Conservation (phyloP, 2,329 filamentous ascomycete genomes). For the Hymenoscyphus salicellus region DNA sequence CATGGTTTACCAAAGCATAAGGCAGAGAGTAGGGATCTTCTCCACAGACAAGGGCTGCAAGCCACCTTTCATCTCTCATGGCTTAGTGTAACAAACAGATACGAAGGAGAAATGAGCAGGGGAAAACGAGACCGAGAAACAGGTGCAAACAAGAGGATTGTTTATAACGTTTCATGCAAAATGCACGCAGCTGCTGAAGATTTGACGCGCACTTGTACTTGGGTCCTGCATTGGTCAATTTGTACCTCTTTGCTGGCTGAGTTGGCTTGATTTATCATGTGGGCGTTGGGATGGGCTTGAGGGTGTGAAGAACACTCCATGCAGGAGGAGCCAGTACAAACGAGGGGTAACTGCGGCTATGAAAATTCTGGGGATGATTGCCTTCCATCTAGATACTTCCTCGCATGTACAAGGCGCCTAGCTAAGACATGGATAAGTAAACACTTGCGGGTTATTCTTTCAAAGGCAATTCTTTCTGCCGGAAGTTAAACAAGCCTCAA, state of each 20-base stretch:
- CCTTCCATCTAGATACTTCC: not conserved
- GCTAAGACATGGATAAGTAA: not conserved
- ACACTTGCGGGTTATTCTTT: not conserved
- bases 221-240: not conserved
- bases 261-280: not conserved
- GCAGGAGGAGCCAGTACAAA: constrained; percentile 3
- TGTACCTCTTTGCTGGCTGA: not conserved
- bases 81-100: constrained; percentile 5
- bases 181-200: not conserved
- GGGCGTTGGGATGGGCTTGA: not conserved
- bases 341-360: constrained; percentile 8
- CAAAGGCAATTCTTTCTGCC: not conserved
- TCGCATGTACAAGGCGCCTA: not conserved
- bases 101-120: not conserved
- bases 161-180: not conserved
- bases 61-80: constrained; percentile 6
- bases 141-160: not conserved
- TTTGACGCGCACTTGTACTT: not conserved
- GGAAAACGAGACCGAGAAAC: not conserved
- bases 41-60: constrained; percentile 4
- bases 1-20: not conserved
- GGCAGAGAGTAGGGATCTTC: constrained; percentile 2
- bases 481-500: constrained; percentile 1
- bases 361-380: not conserved
- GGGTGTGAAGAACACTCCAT: not conserved